phyloP scores from a whole-genome alignment of 192 early-diverging fungal genomes.

The Coemansia guatemalensis region DNA sequence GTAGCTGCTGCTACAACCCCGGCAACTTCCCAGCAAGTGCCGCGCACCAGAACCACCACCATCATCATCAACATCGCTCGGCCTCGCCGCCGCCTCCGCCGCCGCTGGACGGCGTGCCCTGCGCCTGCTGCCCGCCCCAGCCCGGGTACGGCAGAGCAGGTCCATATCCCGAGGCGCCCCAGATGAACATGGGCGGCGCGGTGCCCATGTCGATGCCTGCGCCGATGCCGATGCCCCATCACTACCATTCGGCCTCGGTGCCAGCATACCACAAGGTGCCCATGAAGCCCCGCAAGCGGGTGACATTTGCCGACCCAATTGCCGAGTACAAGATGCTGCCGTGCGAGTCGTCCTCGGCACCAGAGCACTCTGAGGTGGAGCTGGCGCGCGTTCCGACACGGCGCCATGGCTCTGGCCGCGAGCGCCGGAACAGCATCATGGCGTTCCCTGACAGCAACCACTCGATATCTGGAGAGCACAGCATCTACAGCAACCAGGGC shows the following conservation, averaged over 20 bases:
- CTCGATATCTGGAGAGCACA: neutral
- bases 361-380: neutral
- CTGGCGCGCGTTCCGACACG: neutral
- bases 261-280: conserved; percentile 1
- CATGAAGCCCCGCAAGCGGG: conserved; percentile 30
- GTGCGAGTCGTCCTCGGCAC: conserved; percentile 12
- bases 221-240: neutral
- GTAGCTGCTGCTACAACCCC: conserved; percentile 6
- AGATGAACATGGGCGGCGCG: conserved; percentile 3
- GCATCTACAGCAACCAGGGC: conserved; percentile 1
- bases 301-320: conserved; percentile 46
- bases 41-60: neutral
- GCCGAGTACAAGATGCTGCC: conserved; percentile 19
- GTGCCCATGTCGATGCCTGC: conserved; percentile 16
- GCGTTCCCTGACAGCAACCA: neutral
- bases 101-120: conserved; percentile 3
- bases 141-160: neutral
- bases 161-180: neutral
- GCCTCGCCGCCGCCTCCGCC: conserved; percentile 5
- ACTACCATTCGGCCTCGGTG: conserved; percentile 1
- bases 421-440: conserved; percentile 7
- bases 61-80: neutral
- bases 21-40: neutral
- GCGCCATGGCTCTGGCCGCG: neutral
- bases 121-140: conserved; percentile 18